These are phyloP conservation scores for Deinandra increscens DNA, from an alignment of 129 eudicot species.

Conservation along the genomic window DNA sequence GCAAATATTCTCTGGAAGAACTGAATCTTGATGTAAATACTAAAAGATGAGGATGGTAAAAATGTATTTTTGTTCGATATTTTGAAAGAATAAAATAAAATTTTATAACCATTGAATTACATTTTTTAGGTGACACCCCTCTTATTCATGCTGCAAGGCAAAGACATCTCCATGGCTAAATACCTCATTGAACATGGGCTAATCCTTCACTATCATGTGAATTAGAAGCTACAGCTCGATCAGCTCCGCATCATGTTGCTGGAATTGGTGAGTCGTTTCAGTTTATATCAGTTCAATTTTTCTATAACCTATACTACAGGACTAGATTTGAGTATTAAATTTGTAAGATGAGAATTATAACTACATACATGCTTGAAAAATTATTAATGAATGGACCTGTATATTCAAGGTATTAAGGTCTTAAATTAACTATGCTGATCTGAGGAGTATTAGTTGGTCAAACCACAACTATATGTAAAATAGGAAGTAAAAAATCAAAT, in stretches of 20 bases:
- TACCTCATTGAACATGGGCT: constrained; percentile 74
- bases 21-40: constrained; percentile 73
- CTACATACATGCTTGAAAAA: too few relatives aligned
- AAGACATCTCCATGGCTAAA: constrained; percentile 74
- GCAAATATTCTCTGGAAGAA: constrained; percentile 88
- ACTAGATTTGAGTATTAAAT: background rate
- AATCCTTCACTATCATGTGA: constrained; percentile 74
- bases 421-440: too few relatives aligned
- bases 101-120: background rate
- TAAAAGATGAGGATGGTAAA: constrained; percentile 91
- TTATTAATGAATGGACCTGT: too few relatives aligned
- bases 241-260: constrained; percentile 86
- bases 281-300: background rate
- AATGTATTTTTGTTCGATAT: background rate
- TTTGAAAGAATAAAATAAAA: background rate
- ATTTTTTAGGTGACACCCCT: constrained; percentile 79
- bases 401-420: too few relatives aligned
- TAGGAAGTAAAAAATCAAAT: too few relatives aligned
- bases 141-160: constrained; percentile 93
- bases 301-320: background rate
- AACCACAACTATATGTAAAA: too few relatives aligned
- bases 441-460: too few relatives aligned
- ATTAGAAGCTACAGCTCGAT: constrained; percentile 87
- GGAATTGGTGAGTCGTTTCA: constrained; percentile 63
- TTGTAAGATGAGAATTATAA: too few relatives aligned